Base-by-base conservation (phyloP, 352 stramenopile species). In the Pythium volutum region DNA sequence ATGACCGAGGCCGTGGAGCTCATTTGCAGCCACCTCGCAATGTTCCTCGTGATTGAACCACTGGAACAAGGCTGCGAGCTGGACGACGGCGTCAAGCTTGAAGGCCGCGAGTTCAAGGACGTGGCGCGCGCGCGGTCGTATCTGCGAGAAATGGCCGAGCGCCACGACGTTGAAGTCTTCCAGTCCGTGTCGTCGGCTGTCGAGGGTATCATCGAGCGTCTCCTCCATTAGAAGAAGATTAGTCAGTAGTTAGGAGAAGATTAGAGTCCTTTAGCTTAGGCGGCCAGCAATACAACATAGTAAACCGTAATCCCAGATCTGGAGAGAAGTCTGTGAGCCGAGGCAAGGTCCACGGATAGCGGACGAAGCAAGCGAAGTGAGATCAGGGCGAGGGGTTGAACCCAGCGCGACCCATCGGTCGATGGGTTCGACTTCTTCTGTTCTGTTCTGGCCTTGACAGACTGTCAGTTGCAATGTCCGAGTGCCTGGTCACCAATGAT, bases 1-100 rank as follows among this genome's bases (percentile, higher is more conserved):
- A 95, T 95, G 86, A 91, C 82, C 0, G 83, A 95, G 45, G 81
- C 86, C 1, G 77, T 93, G 11, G 81, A 89, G 67, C 71, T 95
- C 1, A 76, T 95, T 20, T 84, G 76, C 22, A 89, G 74, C 41
- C 71, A 76, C 49, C 71, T 79, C 62, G 86, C 81, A 2, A 68
- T 95, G 55, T 71, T 95, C 62, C 73, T 95, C 12, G 86, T 93
- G 49, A 79, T 95, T 25, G 84, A 95, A 52, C 75, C 80, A 5
- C 67, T 89, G 27, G 63, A 74, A 15, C 81, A 92, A 73, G 80
- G 79, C 10, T 83, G 71, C 50, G 74, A 83, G 49, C 47, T 83
- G 11, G 75, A 88, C 52, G 73, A 89, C 42, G 84, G 76, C 20
- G 59, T 56, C 12, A 50, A 36, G 0, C 71, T 93, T 25, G 59